A percentile compares a stretch with the other conserved stretches of the same genome.
These are phyloP conservation scores for Gnomoniopsis smithogilvyi DNA, from an alignment of 2,329 filamentous ascomycete species.

Conservation along the genomic window DNA sequence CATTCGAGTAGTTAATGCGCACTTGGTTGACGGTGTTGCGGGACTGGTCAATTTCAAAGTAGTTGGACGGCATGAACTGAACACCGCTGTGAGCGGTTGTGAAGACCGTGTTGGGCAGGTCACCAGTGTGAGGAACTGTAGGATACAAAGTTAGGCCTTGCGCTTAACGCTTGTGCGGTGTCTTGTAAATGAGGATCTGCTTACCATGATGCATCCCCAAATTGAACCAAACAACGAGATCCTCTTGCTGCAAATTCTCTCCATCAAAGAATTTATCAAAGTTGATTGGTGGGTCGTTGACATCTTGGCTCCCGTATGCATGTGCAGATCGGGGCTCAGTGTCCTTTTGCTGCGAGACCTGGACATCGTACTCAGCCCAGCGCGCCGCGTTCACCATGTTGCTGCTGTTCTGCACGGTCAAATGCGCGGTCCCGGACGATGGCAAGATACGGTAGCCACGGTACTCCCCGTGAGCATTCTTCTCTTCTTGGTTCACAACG, in stretches of 20 bases:
- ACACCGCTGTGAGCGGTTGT: slow-evolving; percentile 43
- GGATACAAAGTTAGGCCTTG: neutral
- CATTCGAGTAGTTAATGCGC: slow-evolving; percentile 33
- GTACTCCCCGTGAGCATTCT: slow-evolving; percentile 48
- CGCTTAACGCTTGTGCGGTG: neutral
- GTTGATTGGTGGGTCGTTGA: slow-evolving; percentile 45
- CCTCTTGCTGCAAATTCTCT: slow-evolving; percentile 39
- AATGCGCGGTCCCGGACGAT: slow-evolving; percentile 33
- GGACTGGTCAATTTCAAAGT: slow-evolving; percentile 37
- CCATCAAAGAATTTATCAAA: slow-evolving; percentile 47
- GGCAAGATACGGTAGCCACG: slow-evolving; percentile 49
- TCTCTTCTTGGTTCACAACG: slow-evolving; percentile 47
- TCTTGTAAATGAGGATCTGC: neutral
- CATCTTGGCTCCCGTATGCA: slow-evolving; percentile 41
- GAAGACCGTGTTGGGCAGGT: slow-evolving; percentile 52
- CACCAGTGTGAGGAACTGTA: slow-evolving; percentile 38
- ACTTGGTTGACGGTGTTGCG: slow-evolving; percentile 38
- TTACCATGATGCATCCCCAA: slow-evolving; percentile 50
- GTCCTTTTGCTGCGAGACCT: slow-evolving; percentile 48
- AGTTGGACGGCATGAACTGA: slow-evolving; percentile 42
- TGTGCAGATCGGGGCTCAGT: slow-evolving; percentile 45
- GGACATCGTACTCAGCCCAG: slow-evolving; percentile 50
- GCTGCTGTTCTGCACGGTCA: slow-evolving; percentile 47
- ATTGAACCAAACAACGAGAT: slow-evolving; percentile 51
- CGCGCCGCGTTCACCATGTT: slow-evolving; percentile 41